These are phyloP conservation scores for Fragaria nilgerrensis DNA, from an alignment of 306 rosid genomes.

Conservation along the genomic window DNA sequence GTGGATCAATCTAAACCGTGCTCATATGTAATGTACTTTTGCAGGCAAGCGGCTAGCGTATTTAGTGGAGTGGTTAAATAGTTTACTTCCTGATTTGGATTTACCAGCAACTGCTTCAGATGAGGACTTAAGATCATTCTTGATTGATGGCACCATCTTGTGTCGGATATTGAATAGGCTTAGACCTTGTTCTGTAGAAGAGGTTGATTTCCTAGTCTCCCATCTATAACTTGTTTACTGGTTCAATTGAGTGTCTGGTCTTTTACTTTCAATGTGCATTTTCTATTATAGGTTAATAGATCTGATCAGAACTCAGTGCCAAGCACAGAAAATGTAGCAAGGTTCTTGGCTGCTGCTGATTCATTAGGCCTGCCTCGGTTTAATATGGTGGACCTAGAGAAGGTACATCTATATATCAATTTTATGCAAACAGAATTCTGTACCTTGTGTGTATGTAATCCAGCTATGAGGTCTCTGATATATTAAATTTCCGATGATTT, in stretches of 20 bases:
- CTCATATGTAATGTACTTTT: conserved; percentile 5
- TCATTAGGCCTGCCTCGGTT: conserved; percentile 45
- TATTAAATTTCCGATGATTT: neutral
- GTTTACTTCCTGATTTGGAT: conserved; percentile 42
- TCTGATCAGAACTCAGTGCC: conserved; percentile 34
- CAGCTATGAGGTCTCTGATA: neutral
- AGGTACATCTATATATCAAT: conserved; percentile 35
- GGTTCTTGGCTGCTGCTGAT: conserved; percentile 55
- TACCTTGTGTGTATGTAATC: conserved; percentile 4
- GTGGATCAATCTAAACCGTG: neutral
- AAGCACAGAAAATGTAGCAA: conserved; percentile 47
- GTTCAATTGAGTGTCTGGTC: conserved; percentile 25
- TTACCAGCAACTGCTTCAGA: conserved; percentile 51
- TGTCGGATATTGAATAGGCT: conserved; percentile 59
- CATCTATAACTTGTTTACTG: neutral
- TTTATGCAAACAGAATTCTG: neutral
- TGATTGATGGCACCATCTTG: conserved; percentile 58
- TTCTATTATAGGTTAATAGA: conserved; percentile 46
- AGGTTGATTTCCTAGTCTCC: conserved; percentile 40
- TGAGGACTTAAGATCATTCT: conserved; percentile 58
- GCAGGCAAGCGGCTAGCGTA: conserved; percentile 52
- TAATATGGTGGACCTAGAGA: conserved; percentile 53
- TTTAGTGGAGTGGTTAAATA: conserved; percentile 63
- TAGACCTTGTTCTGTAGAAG: conserved; percentile 46
- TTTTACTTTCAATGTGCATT: conserved; percentile 14